Percentiles rank a stretch among this genome's conserved stretches.
Conservation (phyloP, 805 yeast genomes). For the Ogataea siamensis region DNA sequence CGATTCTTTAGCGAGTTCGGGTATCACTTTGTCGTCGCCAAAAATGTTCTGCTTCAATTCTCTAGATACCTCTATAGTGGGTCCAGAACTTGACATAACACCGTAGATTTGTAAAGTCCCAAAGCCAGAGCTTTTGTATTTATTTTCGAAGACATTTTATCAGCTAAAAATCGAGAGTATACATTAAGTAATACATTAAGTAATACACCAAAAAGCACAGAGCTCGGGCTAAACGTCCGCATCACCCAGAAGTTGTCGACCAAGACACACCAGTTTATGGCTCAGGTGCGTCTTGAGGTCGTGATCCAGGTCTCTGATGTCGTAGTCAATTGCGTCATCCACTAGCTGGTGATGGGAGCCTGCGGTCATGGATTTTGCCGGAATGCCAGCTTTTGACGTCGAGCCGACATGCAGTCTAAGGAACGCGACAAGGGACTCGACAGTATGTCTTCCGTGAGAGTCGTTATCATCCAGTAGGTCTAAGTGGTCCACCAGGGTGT, state of each 20-base stretch:
- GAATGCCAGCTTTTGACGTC: neutral
- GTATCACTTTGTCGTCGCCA: constrained; percentile 12
- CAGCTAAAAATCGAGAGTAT: neutral
- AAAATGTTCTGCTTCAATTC: constrained; percentile 11
- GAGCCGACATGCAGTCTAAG: constrained; percentile 27
- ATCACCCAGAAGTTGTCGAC: constrained; percentile 32
- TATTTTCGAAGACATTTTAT: constrained; percentile 4
- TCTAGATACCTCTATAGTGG: constrained; percentile 9
- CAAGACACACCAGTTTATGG: constrained; percentile 29
- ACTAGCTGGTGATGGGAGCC: constrained; percentile 3
- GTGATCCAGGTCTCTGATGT: constrained; percentile 26
- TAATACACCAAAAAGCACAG: neutral
- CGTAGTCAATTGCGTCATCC: constrained; percentile 18
- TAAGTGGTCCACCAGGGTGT: constrained; percentile 20
- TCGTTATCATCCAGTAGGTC: constrained; percentile 14
- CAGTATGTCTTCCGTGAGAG: constrained; percentile 14
- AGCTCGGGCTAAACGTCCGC: neutral
- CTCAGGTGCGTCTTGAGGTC: constrained; percentile 32
- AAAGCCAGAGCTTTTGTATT: constrained; percentile 1
- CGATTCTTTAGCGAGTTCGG: constrained; percentile 8
- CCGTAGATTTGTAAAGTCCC: too few relatives aligned
- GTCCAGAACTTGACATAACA: constrained; percentile 14
- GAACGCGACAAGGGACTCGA: constrained; percentile 25
- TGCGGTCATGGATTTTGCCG: neutral
- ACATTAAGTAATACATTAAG: constrained; percentile 2